Evolutionary conservation across 306 rosid genomes (phyloP).

Genomic region (Herpetospermum pedunculosum): DNA sequence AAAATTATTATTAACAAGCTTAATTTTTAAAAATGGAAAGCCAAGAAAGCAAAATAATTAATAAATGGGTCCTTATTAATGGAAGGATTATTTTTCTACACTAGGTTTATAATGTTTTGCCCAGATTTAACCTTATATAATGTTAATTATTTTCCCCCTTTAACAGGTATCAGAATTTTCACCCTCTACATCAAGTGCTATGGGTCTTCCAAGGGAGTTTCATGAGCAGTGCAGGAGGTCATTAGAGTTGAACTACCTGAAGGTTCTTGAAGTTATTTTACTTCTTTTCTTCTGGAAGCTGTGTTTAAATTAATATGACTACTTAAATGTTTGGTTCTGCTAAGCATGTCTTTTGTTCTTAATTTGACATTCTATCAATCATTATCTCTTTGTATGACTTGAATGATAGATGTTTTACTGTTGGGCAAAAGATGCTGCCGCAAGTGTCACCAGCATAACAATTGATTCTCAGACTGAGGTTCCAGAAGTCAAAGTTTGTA

Average conservation of each 20-base stretch:
- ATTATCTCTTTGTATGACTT: constrained; percentile 5
- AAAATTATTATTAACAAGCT: background rate
- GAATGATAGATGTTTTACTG: constrained; percentile 51
- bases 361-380: background rate
- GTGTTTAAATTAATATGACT: background rate
- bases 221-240: constrained; percentile 90
- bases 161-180: constrained; percentile 88
- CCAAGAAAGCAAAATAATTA: background rate
- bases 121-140: background rate
- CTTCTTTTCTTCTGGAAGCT: background rate
- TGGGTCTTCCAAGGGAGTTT: constrained; percentile 97
- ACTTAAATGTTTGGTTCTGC: constrained; percentile 1
- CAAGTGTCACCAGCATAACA: constrained; percentile 60
- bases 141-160: background rate
- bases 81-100: background rate
- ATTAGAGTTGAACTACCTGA: constrained; percentile 58
- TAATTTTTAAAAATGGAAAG: background rate
- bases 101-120: background rate
- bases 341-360: background rate
- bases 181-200: constrained; percentile 83
- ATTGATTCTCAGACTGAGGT: constrained; percentile 54
- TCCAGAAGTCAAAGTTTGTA: constrained; percentile 81
- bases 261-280: constrained; percentile 41
- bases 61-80: background rate
- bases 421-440: constrained; percentile 89